Base-by-base conservation (phyloP, 352 stramenopile genomes). In the Globisporangium mamillatum region DNA sequence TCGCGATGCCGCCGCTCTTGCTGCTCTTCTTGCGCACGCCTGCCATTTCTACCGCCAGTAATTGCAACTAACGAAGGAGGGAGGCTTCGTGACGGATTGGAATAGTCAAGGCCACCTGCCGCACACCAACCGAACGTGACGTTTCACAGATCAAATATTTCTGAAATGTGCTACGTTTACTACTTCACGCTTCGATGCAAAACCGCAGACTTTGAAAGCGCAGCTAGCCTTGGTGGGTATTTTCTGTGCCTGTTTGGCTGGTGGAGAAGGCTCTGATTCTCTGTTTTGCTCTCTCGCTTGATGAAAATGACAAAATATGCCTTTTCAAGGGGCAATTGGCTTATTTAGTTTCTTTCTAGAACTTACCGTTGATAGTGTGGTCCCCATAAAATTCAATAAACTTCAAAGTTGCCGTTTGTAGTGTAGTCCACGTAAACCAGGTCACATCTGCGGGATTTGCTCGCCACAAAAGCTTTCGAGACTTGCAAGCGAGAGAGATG, bases 61-160 rank as follows among this genome's bases (percentile, higher is more conserved):
- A 61, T 62, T 34, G 53, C 25, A 63, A 63, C 57, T 53, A 29
- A 38, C 25, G 27, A 32, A 32, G 27, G 52, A 20, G 52, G 3
- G 4, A 18, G 9, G 14, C 34, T 14, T 3, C 34, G 34, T 14
- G 34, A 7, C 52, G 52, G 50, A 57, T 57, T 58, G 10, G 32
- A 57, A 57, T 25, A 20, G 52, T 25, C 6, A 25, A 58, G 24
- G 1, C 53, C 24, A 55, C 25, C 48, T 22, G n/a, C 53, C 4
- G 27, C 52, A n/a, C 53, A 58, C 53, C 53, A 63, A 63, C 34
- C 57, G 57, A 63, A 63, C n/a, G 74, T 76, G 75, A 81, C 75
- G 77, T 81, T 84, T 84, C 70, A 76, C 59, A 32, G 32, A 20
- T 4, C 4, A 22, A 10, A 22, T 32, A 36, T 57, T n/a, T 9